Percentiles rank a stretch among this genome's conserved stretches.
phyloP scores from a whole-genome alignment of 2,329 filamentous ascomycete species.

The Clarireedia hainanense region DNA sequence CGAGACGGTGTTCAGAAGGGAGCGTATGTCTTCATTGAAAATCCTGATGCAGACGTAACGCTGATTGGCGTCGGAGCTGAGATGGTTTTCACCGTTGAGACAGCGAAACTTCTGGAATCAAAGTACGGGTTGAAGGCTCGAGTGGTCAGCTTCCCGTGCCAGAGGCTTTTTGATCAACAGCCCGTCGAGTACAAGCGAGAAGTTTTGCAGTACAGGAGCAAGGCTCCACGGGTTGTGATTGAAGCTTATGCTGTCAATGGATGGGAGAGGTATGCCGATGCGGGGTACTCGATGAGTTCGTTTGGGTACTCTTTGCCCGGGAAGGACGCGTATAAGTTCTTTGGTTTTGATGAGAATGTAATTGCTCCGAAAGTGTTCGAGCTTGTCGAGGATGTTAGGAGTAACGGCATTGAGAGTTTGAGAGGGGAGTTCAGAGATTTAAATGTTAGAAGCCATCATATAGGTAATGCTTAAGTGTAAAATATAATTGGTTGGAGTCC shows the following conservation, averaged over 20 bases:
- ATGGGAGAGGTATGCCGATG: conserved; percentile 54
- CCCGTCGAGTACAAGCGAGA: conserved; percentile 37
- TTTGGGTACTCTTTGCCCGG: conserved; percentile 35
- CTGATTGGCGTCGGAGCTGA: background rate
- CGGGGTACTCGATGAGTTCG: conserved; percentile 42
- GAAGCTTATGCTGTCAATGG: conserved; percentile 51
- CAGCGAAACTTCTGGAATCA: conserved; percentile 31
- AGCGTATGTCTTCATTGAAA: background rate
- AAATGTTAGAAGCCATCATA: too few relatives aligned
- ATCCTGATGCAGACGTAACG: background rate
- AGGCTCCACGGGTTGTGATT: conserved; percentile 46
- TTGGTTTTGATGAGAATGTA: background rate
- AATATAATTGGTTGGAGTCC: too few relatives aligned
- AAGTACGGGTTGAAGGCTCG: conserved; percentile 33
- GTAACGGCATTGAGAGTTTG: too few relatives aligned
- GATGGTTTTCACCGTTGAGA: conserved; percentile 36
- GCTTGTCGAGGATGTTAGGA: too few relatives aligned
- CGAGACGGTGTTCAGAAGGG: background rate
- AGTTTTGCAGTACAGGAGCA: conserved; percentile 34
- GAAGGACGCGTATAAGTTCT: background rate
- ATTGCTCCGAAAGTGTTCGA: background rate
- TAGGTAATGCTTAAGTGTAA: too few relatives aligned
- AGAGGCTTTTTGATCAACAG: conserved; percentile 37
- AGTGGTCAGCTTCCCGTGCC: conserved; percentile 39
- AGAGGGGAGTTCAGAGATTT: too few relatives aligned